These are phyloP conservation scores for Acer saccharum DNA, from an alignment of 345 rosid genomes.

Conservation along the genomic window DNA sequence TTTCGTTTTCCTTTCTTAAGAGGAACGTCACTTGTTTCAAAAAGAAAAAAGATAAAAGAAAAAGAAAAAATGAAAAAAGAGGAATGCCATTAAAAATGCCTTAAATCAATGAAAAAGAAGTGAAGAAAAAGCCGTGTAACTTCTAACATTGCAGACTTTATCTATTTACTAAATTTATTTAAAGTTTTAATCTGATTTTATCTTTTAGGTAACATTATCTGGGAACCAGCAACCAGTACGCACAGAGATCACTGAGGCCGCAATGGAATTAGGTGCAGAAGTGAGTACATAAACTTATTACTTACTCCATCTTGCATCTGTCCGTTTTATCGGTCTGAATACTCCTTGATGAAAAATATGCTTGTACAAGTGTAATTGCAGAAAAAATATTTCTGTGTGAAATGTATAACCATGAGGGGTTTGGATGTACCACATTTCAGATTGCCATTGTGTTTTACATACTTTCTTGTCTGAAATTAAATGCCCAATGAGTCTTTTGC, in stretches of 20 bases:
- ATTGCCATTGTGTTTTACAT: neutral
- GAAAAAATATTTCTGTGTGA: neutral
- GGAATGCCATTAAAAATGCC: neutral
- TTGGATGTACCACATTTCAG: neutral
- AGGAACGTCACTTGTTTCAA: too few species aligned
- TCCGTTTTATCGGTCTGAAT: neutral
- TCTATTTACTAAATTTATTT: neutral
- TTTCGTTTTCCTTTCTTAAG: neutral
- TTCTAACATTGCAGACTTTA: neutral
- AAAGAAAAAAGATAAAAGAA: too few species aligned
- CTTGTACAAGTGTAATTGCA: neutral
- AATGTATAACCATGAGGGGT: neutral
- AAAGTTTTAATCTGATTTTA: constrained; percentile 9
- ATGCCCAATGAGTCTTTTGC: neutral
- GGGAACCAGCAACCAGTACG: constrained; percentile 94
- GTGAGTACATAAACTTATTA: constrained; percentile 40
- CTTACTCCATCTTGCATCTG: neutral
- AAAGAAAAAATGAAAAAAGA: neutral
- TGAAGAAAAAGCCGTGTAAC: neutral
- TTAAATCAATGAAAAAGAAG: neutral
- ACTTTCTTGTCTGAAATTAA: neutral
- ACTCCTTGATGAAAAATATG: neutral
- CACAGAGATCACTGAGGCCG: constrained; percentile 93
- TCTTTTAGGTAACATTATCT: constrained; percentile 69
- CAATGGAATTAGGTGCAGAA: constrained; percentile 88